Base-by-base conservation (phyloP, 208 protist genomes). In the Porcisia deanei region DNA sequence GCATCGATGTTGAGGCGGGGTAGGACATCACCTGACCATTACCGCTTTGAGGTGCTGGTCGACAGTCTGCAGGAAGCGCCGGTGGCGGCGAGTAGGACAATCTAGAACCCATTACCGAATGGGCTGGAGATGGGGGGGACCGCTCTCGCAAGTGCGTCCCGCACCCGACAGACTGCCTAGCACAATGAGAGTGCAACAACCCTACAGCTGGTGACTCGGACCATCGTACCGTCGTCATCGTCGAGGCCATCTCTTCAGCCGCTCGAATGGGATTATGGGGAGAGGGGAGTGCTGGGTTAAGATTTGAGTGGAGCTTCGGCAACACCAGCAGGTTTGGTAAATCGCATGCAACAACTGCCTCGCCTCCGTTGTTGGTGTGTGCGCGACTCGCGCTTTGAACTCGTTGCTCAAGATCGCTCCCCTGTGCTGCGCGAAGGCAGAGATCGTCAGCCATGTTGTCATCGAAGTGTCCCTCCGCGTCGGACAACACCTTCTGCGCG, bases 111-210 rank as follows among this genome's bases (percentile, higher is more conserved):
- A n/a, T 9, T 25, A 18, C 61, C 20, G 20, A 10, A 41, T 16
- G 34, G n/a, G 61, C 61, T 41, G 3, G 16, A 18, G n/a, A 61
- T 61, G 30, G 25, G 8, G 57, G 4, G 10, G 57, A 30, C 25
- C 20, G 25, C 57, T 20, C 22, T 58, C 3, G 54, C 6, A 16
- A n/a, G 1, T 6, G 22, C 57, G 1, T 39, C 22, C 34, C 30
- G 39, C 41, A 3, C 61, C 5, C 61, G 39, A 12, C 12, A n/a
- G 5, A 16, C 1, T 68, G 37, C 25, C 45, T 18, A n/a, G 75
- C 58, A 67, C 68, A 65, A 68, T 78, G 67, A 41, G 74, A 65
- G 66, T 58, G 66, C 25, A 66, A 66, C 66, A 73, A 73, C 63
- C 58, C 47, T 57, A 66, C 60, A 16, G 65, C 53, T 16, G 74